A percentile compares a stretch with the other conserved stretches of the same genome.
Conservation (phyloP, 2,329 filamentous ascomycete genomes). For the Monosporascus sp. region DNA sequence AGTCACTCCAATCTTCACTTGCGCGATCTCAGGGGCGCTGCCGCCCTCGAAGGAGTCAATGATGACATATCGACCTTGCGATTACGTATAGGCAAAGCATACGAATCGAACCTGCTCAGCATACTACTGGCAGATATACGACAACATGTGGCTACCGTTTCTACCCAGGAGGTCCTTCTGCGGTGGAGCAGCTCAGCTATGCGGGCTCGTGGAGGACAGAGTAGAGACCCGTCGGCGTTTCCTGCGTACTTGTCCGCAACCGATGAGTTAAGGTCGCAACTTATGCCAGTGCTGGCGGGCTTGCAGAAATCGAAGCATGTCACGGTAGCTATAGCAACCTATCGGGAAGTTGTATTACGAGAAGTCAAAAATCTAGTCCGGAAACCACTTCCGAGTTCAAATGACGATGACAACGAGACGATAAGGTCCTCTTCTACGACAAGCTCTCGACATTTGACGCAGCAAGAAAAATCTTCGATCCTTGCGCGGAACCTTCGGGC, state of each 20-base stretch:
- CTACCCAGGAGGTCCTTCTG: conserved; percentile 68
- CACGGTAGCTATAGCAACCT: conserved; percentile 73
- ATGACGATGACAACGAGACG: conserved; percentile 88
- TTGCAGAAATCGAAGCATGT: conserved; percentile 79
- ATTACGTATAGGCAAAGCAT: conserved; percentile 78
- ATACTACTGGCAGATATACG: conserved; percentile 75
- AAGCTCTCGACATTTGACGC: conserved; percentile 62
- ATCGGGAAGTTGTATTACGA: conserved; percentile 75
- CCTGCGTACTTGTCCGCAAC: conserved; percentile 76
- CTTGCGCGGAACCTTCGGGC: conserved; percentile 83
- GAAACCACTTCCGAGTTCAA: conserved; percentile 82
- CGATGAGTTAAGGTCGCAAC: conserved; percentile 62
- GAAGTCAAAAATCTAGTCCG: conserved; percentile 85
- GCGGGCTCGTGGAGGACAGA: conserved; percentile 63
- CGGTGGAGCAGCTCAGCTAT: conserved; percentile 79
- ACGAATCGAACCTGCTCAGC: conserved; percentile 74
- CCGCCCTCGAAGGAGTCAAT: conserved; percentile 74
- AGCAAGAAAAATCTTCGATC: conserved; percentile 85
- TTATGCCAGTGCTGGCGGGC: conserved; percentile 69
- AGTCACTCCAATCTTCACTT: conserved; percentile 33
- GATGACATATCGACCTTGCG: conserved; percentile 72
- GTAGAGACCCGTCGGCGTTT: conserved; percentile 61
- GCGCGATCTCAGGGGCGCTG: conserved; percentile 70
- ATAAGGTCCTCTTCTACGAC: conserved; percentile 80
- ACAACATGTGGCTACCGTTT: conserved; percentile 71